Conservation (phyloP, 2,329 filamentous ascomycete genomes). For the Fusarium sp. region DNA sequence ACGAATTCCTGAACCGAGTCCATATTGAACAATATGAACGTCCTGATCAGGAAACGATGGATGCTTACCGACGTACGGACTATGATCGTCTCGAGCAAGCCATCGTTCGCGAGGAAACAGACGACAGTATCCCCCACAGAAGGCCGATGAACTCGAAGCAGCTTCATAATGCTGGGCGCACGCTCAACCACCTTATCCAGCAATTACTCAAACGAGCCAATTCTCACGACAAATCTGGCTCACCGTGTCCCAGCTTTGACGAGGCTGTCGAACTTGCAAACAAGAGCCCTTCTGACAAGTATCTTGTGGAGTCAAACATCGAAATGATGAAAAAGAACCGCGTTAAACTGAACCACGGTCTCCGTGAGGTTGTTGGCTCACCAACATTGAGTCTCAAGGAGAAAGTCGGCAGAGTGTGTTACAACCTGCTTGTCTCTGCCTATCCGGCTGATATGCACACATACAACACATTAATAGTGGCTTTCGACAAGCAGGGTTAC, state of each 20-base stretch:
- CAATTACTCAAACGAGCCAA: conserved; percentile 48
- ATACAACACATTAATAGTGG: conserved; percentile 76
- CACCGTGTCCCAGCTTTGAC: conserved; percentile 45
- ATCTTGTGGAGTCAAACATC: conserved; percentile 47
- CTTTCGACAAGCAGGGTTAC: conserved; percentile 66
- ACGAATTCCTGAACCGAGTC: conserved; percentile 44
- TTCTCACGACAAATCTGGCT: conserved; percentile 35
- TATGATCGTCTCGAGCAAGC: conserved; percentile 48
- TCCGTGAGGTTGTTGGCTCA: conserved; percentile 47
- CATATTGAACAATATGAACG: conserved; percentile 48
- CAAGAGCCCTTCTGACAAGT: conserved; percentile 31
- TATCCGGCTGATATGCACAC: conserved; percentile 74
- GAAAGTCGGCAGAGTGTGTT: conserved; percentile 61
- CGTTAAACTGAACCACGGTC: conserved; percentile 44
- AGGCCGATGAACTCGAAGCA: conserved; percentile 43
- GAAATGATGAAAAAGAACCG: conserved; percentile 43
- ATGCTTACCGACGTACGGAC: conserved; percentile 39
- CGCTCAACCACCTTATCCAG: conserved; percentile 45
- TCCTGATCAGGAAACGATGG: conserved; percentile 38
- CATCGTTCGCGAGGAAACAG: conserved; percentile 46
- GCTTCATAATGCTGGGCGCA: conserved; percentile 44
- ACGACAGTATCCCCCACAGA: conserved; percentile 35
- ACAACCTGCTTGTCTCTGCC: conserved; percentile 73
- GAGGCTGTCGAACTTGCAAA: conserved; percentile 45
- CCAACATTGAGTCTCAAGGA: conserved; percentile 46